Base-by-base conservation (phyloP, 352 stramenopile species). In the Phytophthora podocarpi region DNA sequence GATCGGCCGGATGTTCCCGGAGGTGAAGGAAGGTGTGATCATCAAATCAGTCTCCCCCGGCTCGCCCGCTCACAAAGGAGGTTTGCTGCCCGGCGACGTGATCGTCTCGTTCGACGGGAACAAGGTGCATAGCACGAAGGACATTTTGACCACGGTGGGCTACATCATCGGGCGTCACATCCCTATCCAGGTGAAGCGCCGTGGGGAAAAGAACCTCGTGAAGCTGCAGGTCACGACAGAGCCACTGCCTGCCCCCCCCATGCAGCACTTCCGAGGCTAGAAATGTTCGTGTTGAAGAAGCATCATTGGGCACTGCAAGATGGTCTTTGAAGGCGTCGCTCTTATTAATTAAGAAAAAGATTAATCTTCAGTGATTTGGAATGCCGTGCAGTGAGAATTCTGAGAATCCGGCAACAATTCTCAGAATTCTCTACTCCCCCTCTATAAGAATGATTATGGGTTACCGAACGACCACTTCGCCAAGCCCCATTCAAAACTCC, bases 101-200 rank as follows among this genome's bases (percentile, higher is more conserved):
- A 90, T 96, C 51, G 67, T 93, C 28, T 70, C 70, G 35, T 94
- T 95, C 46, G 85, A 93, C 20, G 78, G 74, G 18, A 93, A 90
- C 45, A 50, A 64, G 1, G 82, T 96, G 28, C 59, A 78, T 27
- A 87, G 67, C 51, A 93, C 82, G 23, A 92, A 93, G 50, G 81
- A 94, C 64, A 85, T 96, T 50, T 57, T 90, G 40, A 72, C 54
- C 15, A 69, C 78, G 1, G 72, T 95, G 20, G 85, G 85, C 16
- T 95, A 91, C 66, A 82, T 55, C 1, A 84, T 95, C 26, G 83
- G 83, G 0, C 81, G 81, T 28, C 74, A 76, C 23, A 95, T 95
- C 43, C 60, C 80, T 42, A 72, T 93, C 26, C 67, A 78, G 21
- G 75, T 95, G 27, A 80, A 77, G 42, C 81, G 85, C n/a, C 76